Evolutionary conservation across 139 green algal species (phyloP).

Genomic region (Deuterostichococcus epilithicus): DNA sequence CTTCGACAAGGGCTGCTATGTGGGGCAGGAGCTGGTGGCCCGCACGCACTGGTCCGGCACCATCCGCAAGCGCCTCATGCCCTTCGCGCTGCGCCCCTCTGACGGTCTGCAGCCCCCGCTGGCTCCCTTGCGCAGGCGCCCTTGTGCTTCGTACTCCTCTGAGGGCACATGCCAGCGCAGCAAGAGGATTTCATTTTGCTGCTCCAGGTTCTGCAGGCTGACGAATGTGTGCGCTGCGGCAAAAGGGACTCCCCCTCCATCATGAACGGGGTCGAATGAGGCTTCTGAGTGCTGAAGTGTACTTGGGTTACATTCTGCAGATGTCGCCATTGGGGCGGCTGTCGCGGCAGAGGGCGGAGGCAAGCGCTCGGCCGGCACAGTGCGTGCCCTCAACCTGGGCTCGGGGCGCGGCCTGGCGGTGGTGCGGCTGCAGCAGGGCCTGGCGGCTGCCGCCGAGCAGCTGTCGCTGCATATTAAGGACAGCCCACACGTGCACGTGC

Average conservation of each 20-base stretch:
- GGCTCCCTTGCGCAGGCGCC: too few species aligned
- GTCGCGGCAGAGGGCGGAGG: neutral
- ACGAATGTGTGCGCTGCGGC: neutral
- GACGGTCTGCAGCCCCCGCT: neutral
- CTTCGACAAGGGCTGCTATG: constrained; percentile 96
- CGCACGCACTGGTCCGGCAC: constrained; percentile 71
- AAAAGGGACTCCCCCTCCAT: too few species aligned
- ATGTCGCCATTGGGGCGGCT: neutral
- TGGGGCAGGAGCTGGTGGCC: constrained; percentile 89
- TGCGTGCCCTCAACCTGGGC: constrained; percentile 9
- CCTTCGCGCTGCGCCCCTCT: constrained; percentile 32
- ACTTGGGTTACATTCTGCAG: too few species aligned
- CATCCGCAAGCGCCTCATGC: constrained; percentile 82
- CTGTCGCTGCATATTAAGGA: constrained; percentile 1
- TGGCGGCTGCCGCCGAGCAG: constrained; percentile 1
- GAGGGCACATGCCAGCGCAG: neutral
- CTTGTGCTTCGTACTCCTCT: neutral
- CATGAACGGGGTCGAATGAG: neutral
- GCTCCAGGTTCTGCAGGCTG: neutral
- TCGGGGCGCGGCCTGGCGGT: constrained; percentile 38
- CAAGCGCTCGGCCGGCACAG: constrained; percentile 7
- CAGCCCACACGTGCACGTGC: constrained; percentile 7
- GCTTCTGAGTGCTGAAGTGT: neutral
- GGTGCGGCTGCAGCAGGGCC: constrained; percentile 29
- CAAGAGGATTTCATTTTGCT: neutral